These are phyloP conservation scores for Rosa rugosa DNA, from an alignment of 306 rosid species.

Conservation along the genomic window DNA sequence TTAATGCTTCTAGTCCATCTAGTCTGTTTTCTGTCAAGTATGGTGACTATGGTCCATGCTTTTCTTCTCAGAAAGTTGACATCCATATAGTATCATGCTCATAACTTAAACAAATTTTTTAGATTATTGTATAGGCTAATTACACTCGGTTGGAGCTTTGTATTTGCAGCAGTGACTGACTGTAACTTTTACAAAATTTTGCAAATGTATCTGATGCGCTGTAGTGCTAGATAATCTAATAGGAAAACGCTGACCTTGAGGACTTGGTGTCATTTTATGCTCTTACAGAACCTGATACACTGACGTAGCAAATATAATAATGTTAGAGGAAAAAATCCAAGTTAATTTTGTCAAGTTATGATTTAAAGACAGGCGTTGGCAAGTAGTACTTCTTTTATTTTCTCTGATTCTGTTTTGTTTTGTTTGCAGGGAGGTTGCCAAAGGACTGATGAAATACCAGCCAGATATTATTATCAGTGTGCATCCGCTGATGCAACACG, in stretches of 20 bases:
- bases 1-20: neutral
- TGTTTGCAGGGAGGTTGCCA: conserved; percentile 66
- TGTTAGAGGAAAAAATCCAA: neutral
- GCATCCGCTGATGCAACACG: conserved; percentile 98
- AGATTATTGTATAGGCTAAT: neutral
- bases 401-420: conserved; percentile 7
- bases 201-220: neutral
- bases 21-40: neutral
- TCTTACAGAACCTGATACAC: neutral
- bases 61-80: conserved; percentile 4
- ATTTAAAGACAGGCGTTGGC: neutral
- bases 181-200: neutral
- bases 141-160: neutral
- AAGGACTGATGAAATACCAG: conserved; percentile 91
- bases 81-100: neutral
- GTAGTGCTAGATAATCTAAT: neutral
- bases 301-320: neutral
- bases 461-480: conserved; percentile 99
- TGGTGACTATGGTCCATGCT: neutral
- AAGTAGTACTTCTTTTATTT: conserved; percentile 1
- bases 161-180: neutral
- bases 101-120: neutral
- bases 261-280: neutral
- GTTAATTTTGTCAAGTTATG: conserved; percentile 2
- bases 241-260: neutral